Conservation (phyloP, 2,329 filamentous ascomycete species). For the Trichoderma endophyticum region DNA sequence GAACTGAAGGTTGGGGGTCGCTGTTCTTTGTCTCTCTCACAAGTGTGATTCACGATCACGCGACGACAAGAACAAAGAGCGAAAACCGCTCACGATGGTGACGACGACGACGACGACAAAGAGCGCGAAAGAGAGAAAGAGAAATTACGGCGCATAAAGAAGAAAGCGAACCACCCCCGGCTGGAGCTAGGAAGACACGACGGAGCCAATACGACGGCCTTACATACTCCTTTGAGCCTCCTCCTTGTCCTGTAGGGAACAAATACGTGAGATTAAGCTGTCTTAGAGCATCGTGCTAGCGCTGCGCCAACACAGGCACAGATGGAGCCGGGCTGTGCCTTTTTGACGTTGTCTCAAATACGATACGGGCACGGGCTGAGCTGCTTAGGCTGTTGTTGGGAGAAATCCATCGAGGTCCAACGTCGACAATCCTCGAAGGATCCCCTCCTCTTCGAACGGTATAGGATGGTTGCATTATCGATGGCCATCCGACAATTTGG, state of each 20-base stretch:
- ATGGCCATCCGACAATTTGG: background rate
- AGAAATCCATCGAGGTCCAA: background rate
- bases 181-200: background rate
- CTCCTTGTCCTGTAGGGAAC: background rate
- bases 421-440: background rate
- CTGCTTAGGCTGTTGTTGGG: background rate
- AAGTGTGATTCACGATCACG: background rate
- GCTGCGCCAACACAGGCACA: background rate
- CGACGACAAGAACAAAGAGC: background rate
- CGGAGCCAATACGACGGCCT: background rate
- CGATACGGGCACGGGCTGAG: background rate
- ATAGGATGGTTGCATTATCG: background rate
- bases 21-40: background rate
- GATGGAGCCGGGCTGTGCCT: background rate
- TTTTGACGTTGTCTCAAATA: background rate
- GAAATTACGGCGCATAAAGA: background rate
- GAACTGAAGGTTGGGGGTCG: background rate
- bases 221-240: background rate
- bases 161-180: background rate
- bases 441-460: background rate
- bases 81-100: background rate
- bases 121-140: background rate
- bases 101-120: background rate
- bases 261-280: slow-evolving; percentile 9
- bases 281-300: background rate